Evolutionary conservation across 768 basidiomycete species (phyloP).

Genomic region (Boletus rubropictus): DNA sequence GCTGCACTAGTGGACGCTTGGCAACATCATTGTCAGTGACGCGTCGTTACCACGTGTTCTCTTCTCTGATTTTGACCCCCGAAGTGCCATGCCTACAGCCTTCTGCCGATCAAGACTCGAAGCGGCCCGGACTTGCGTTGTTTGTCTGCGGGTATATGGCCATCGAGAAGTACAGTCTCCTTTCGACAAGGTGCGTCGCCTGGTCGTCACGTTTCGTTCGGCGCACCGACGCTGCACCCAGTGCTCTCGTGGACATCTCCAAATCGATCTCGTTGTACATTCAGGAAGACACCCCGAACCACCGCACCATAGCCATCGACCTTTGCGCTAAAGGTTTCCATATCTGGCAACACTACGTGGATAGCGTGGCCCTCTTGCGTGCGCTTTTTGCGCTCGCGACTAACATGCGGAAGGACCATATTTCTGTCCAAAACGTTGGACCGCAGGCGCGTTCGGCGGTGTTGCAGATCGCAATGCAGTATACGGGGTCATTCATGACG

Average conservation of each 20-base stretch:
- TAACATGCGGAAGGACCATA: conserved; percentile 60
- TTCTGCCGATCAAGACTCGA: conserved; percentile 52
- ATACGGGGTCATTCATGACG: conserved; percentile 90
- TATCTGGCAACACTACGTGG: conserved; percentile 92
- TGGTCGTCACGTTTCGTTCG: not conserved
- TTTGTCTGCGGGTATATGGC: conserved; percentile 82
- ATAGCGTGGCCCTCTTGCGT: conserved; percentile 83
- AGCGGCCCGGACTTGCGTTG: conserved; percentile 60
- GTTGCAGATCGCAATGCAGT: conserved; percentile 73
- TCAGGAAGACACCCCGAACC: conserved; percentile 60
- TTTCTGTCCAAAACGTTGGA: conserved; percentile 60
- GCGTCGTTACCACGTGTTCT: not conserved
- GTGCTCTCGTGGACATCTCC: conserved; percentile 77
- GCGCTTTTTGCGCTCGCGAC: conserved; percentile 80
- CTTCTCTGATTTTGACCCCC: conserved; percentile 5
- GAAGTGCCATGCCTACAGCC: conserved; percentile 61
- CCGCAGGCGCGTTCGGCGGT: conserved; percentile 80
- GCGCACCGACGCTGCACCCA: conserved; percentile 25
- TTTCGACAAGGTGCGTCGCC: conserved; percentile 58
- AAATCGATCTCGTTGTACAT: conserved; percentile 77
- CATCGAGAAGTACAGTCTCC: conserved; percentile 67
- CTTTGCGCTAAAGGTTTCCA: conserved; percentile 87
- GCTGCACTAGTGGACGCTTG: conserved; percentile 52
- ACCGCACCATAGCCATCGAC: conserved; percentile 77
- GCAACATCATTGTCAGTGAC: conserved; percentile 54